phyloP scores from a whole-genome alignment of 371 early-diverging fungal genomes.

The Saksenaea oblongispora region DNA sequence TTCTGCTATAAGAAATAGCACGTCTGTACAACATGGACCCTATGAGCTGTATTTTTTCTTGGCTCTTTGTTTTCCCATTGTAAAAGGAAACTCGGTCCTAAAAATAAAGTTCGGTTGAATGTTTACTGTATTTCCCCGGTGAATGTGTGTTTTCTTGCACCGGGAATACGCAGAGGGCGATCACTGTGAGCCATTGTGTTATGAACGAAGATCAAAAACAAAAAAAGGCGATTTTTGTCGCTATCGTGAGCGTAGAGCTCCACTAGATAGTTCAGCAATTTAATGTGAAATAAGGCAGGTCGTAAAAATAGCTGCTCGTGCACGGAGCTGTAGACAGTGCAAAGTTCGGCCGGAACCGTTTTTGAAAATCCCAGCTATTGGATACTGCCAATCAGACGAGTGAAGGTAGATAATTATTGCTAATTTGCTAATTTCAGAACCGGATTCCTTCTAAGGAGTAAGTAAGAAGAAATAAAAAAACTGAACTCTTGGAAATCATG shows the following conservation, averaged over 20 bases:
- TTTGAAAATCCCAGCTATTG: background rate
- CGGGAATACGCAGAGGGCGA: background rate
- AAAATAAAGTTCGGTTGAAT: slow-evolving; percentile 1
- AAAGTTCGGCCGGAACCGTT: background rate
- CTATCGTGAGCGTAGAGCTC: background rate
- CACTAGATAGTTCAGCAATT: background rate
- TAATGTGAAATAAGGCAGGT: background rate
- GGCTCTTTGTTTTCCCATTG: background rate
- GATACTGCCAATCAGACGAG: background rate
- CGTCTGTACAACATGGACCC: background rate
- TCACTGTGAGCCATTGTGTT: background rate
- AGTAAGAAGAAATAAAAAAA: no score
- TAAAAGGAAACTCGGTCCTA: background rate
- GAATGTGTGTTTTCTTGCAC: background rate
- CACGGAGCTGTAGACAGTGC: background rate
- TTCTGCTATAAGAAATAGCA: background rate
- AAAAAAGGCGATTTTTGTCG: background rate
- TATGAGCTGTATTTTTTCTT: background rate
- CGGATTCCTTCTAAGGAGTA: no score
- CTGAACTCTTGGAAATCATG: no score
- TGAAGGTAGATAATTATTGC: no score
- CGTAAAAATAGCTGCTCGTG: slow-evolving; percentile 1
- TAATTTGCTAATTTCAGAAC: no score
- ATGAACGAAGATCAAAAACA: background rate
- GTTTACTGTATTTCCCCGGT: background rate